A percentile compares a stretch with the other conserved stretches of the same genome.
Conservation (phyloP, 78 protist species). For the Paulinella micropora region DNA sequence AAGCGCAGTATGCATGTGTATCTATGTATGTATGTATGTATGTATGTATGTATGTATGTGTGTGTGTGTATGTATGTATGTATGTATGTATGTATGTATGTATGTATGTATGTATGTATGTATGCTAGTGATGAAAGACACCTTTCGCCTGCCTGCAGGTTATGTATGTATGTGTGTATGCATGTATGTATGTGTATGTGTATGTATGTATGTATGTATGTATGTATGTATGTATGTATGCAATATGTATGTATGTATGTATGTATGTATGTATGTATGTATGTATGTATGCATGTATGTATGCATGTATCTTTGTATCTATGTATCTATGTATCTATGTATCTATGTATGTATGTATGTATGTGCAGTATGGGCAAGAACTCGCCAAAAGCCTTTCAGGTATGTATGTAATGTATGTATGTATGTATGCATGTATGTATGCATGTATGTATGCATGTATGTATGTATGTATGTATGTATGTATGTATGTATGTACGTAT, state of each 20-base stretch:
- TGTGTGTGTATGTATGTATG: constrained; percentile 11
- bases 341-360: constrained; percentile 11
- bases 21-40: constrained; percentile 7
- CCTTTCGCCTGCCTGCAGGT: background rate
- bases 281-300: constrained; percentile 11
- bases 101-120: background rate
- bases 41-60: background rate
- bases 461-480: background rate
- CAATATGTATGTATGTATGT: background rate
- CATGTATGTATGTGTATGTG: background rate
- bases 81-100: constrained; percentile 10
- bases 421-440: background rate
- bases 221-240: background rate
- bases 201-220: constrained; percentile 10
- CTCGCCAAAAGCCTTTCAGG: too few species aligned
- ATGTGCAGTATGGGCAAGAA: too few species aligned
- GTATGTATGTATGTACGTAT: constrained; percentile 13
- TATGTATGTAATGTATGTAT: background rate
- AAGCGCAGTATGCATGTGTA: background rate
- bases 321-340: background rate
- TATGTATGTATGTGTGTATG: constrained; percentile 5
- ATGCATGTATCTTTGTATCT: background rate
- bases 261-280: background rate
- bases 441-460: background rate
- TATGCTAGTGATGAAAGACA: background rate